Base-by-base conservation (phyloP, 1,139 yeast genomes). In the Candida buenavistaensis region DNA sequence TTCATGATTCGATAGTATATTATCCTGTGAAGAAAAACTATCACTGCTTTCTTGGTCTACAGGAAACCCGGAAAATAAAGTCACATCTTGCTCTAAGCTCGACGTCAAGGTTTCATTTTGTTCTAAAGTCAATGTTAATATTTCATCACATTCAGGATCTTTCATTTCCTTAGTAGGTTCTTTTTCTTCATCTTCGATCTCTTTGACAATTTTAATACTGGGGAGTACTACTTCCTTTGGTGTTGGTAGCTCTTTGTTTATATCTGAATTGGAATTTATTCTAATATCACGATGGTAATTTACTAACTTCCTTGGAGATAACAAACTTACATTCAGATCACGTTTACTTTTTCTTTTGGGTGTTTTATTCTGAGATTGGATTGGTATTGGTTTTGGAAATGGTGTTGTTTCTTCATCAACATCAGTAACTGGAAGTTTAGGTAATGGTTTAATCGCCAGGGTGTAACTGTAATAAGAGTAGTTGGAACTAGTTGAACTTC, bases 51-150 rank as follows among this genome's bases (percentile, higher is more conserved):
- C 11, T 21, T 21, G 23, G 6, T 8, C 5, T 21, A 5, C 11
- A 6, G 23, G 10, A 19, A 17, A 30, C 11, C 33, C 33, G 6
- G 33, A 30, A 24, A 30, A 30, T 24, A 23, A 24, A 23, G 33
- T 24, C 9, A 30, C 19, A 14, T 30, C 33, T 5, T 19, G 33
- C 11, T 16, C 11, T 22, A 15, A 11, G n/a, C 20, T 8, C n/a
- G 15, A 22, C 10, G 26, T 29, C 16, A 14, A 4, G 6, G 7
- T 23, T 23, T 29, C 32, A 23, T 23, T 20, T n/a, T n/a, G n/a
- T n/a, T n/a, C n/a, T n/a, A n/a, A n/a, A n/a, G n/a, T n/a, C n/a
- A n/a, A n/a, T n/a, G n/a, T n/a, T n/a, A n/a, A n/a, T n/a, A n/a
- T n/a, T n/a, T 17, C 19, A 17, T 17, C 19, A 17, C 19, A 17